These are phyloP conservation scores for Phytophthora tubulina DNA, from an alignment of 352 stramenopile genomes.

Conservation along the genomic window DNA sequence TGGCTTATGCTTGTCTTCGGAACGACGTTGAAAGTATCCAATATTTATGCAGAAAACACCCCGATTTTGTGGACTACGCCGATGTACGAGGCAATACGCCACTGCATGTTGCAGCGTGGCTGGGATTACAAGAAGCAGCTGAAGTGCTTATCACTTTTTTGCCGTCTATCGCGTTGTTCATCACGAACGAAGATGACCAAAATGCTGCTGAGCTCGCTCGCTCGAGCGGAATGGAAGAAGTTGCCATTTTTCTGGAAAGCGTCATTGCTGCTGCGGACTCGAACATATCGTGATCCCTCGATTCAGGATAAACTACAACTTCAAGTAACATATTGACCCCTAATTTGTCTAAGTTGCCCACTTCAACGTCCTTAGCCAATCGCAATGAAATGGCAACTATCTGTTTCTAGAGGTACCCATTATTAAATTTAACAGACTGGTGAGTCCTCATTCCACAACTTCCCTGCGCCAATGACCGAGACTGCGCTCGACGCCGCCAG, in stretches of 20 bases:
- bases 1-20: constrained; percentile 69
- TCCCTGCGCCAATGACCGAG: neutral
- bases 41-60: constrained; percentile 59
- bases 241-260: constrained; percentile 43
- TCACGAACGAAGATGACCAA: constrained; percentile 61
- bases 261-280: constrained; percentile 34
- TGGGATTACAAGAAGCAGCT: constrained; percentile 45
- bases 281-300: constrained; percentile 5
- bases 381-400: too few species aligned
- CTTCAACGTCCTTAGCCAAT: too few species aligned
- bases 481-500: neutral
- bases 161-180: constrained; percentile 56
- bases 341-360: too few species aligned
- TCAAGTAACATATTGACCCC: too few species aligned
- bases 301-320: neutral
- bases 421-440: too few species aligned
- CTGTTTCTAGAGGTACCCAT: too few species aligned
- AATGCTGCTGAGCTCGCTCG: constrained; percentile 56
- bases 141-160: constrained; percentile 51
- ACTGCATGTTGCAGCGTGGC: constrained; percentile 66
- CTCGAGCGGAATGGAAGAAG: constrained; percentile 34
- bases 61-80: constrained; percentile 78
- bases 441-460: too few species aligned
- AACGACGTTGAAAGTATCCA: constrained; percentile 60
- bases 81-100: constrained; percentile 74